Conservation (phyloP, 208 protist genomes). For the Leishmania lainsoni region DNA sequence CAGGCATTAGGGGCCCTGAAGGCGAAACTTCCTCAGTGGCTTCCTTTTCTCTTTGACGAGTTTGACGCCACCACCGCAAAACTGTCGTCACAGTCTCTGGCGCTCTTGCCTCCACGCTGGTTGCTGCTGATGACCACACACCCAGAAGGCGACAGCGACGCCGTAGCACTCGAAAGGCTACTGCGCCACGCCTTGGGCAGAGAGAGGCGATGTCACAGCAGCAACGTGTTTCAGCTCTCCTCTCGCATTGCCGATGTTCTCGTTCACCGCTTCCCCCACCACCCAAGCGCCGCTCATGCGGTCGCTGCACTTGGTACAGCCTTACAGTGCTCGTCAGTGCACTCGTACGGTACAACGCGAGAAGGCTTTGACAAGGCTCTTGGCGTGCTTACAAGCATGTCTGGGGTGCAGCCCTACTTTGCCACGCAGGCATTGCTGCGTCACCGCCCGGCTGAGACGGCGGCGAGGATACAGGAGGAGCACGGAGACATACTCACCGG, state of each 20-base stretch:
- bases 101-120: conserved; percentile 22
- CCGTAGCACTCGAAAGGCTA: conserved; percentile 6
- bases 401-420: conserved; percentile 58
- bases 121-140: conserved; percentile 9
- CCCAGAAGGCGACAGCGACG: conserved; percentile 3
- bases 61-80: neutral
- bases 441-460: conserved; percentile 21
- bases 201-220: conserved; percentile 3
- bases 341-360: conserved; percentile 25
- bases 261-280: conserved; percentile 20
- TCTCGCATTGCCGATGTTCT: conserved; percentile 12
- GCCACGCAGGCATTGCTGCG: conserved; percentile 50
- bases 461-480: conserved; percentile 44
- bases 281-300: conserved; percentile 12
- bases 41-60: conserved; percentile 20
- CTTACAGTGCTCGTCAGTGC: conserved; percentile 24
- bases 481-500: conserved; percentile 70
- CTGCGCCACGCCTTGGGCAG: conserved; percentile 13
- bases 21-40: conserved; percentile 19
- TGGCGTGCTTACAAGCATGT: conserved; percentile 44
- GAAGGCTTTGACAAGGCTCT: conserved; percentile 32
- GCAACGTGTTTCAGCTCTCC: conserved; percentile 30
- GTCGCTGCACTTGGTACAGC: conserved; percentile 21
- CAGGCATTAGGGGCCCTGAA: neutral
- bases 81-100: neutral